These are phyloP conservation scores for Boeremia lycopersici DNA, from an alignment of 2,329 filamentous ascomycete species.

Conservation along the genomic window DNA sequence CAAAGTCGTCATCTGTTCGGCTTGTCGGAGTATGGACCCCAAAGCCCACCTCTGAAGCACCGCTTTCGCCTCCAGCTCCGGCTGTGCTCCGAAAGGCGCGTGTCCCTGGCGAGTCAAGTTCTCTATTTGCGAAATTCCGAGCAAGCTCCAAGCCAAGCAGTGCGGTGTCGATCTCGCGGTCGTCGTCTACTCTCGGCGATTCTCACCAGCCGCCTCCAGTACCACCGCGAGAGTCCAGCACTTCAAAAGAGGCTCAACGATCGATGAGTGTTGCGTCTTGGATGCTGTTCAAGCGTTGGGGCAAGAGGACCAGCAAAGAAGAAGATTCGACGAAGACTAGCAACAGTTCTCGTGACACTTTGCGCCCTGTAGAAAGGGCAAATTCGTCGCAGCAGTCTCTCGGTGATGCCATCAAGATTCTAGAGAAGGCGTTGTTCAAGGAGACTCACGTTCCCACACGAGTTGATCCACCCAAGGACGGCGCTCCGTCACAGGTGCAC, in stretches of 20 bases:
- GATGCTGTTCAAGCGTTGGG: slow-evolving; percentile 32
- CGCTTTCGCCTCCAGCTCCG: slow-evolving; percentile 22
- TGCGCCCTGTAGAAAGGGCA: background rate
- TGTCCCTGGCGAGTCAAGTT: slow-evolving; percentile 27
- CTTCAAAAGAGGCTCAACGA: slow-evolving; percentile 41
- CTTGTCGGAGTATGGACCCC: slow-evolving; percentile 7
- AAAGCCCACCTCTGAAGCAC: slow-evolving; percentile 18
- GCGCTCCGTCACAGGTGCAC: slow-evolving; percentile 8
- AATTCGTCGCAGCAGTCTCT: slow-evolving; percentile 1
- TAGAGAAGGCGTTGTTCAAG: slow-evolving; percentile 21
- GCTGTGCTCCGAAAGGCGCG: slow-evolving; percentile 20
- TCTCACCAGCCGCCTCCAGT: slow-evolving; percentile 28
- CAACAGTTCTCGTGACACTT: slow-evolving; percentile 11
- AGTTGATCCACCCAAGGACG: slow-evolving; percentile 2
- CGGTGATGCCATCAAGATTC: slow-evolving; percentile 13
- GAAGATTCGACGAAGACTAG: slow-evolving; percentile 8
- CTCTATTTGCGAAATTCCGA: slow-evolving; percentile 23
- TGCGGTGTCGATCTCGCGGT: slow-evolving; percentile 28
- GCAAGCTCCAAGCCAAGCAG: slow-evolving; percentile 29
- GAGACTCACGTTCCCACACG: slow-evolving; percentile 9
- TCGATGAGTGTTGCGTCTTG: slow-evolving; percentile 34
- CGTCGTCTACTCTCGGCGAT: slow-evolving; percentile 29
- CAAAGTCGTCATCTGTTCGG: slow-evolving; percentile 18
- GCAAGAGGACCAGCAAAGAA: slow-evolving; percentile 14
- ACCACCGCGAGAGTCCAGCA: slow-evolving; percentile 41